Evolutionary conservation across 1,284 basidiomycete genomes (phyloP).

Genomic region (Meira miltonrushii): DNA sequence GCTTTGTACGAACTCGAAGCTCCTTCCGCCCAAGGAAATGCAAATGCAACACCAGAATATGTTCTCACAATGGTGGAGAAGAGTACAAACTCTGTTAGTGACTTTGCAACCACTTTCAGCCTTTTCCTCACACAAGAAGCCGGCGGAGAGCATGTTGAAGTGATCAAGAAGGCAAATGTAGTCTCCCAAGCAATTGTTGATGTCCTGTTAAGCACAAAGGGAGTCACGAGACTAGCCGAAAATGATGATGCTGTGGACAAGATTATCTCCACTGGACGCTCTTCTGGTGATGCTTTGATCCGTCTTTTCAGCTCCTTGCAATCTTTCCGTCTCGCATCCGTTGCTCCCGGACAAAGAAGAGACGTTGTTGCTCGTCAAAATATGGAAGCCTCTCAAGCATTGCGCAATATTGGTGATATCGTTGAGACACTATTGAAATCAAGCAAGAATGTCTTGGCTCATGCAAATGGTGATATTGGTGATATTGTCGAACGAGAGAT

Average conservation of each 20-base stretch:
- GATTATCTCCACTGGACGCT: conserved; percentile 77
- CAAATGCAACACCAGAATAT: conserved; percentile 94
- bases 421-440: conserved; percentile 84
- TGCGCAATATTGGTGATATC: conserved; percentile 77
- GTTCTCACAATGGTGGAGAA: conserved; percentile 98
- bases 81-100: conserved; percentile 83
- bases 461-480: conserved; percentile 86
- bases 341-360: conserved; percentile 64
- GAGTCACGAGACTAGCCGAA: conserved; percentile 83
- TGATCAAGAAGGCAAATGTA: conserved; percentile 96
- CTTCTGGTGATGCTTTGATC: conserved; percentile 77
- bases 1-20: conserved; percentile 96
- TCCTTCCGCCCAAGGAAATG: conserved; percentile 84
- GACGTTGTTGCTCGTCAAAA: conserved; percentile 87
- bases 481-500: conserved; percentile 96
- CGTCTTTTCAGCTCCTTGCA: conserved; percentile 93
- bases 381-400: conserved; percentile 72
- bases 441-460: conserved; percentile 68
- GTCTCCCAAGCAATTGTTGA: conserved; percentile 89
- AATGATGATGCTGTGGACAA: conserved; percentile 88
- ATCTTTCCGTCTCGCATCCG: conserved; percentile 72
- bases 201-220: conserved; percentile 87
- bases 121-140: conserved; percentile 80
- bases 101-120: conserved; percentile 92
- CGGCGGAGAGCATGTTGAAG: conserved; percentile 92